Percentiles rank a stretch among this genome's conserved stretches.
phyloP scores from a whole-genome alignment of 2,329 filamentous ascomycete species.

The Alternaria consortialis region DNA sequence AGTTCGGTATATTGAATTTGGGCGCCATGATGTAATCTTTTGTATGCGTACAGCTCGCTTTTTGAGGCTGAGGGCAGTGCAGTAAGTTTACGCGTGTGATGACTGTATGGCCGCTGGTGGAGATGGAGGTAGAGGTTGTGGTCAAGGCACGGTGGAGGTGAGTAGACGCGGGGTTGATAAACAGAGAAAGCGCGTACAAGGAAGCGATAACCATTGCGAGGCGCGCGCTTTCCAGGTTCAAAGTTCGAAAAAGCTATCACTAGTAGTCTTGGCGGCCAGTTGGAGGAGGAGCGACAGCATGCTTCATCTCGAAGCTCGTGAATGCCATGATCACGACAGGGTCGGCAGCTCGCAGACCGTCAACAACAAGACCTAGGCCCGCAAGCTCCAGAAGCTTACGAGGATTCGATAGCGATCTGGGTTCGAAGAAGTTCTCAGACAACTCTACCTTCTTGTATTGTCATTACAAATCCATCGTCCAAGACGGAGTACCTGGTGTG shows the following conservation, averaged over 20 bases:
- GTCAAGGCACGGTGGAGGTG: conserved; percentile 1
- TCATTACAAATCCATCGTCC: neutral
- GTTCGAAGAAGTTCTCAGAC: neutral
- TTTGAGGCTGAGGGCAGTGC: conserved; percentile 6
- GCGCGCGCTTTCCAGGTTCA: conserved; percentile 9
- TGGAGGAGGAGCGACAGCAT: neutral
- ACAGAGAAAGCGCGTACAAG: conserved; percentile 1
- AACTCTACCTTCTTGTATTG: neutral
- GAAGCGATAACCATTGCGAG: conserved; percentile 10
- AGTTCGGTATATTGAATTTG: neutral
- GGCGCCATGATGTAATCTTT: neutral
- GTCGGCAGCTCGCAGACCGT: neutral
- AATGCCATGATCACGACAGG: neutral
- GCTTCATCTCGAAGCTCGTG: neutral
- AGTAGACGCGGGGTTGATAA: neutral
- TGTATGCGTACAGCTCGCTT: neutral
- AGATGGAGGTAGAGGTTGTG: conserved; percentile 15
- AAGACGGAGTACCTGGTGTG: neutral
- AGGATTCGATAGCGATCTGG: neutral
- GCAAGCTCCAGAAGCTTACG: neutral
- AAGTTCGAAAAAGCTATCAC: neutral
- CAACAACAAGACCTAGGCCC: neutral
- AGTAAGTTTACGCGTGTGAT: neutral
- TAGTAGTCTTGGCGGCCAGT: conserved; percentile 17
- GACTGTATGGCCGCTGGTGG: conserved; percentile 5